These are phyloP conservation scores for Antarctomyces pellizariae DNA, from an alignment of 495 filamentous ascomycete species.

Conservation along the genomic window DNA sequence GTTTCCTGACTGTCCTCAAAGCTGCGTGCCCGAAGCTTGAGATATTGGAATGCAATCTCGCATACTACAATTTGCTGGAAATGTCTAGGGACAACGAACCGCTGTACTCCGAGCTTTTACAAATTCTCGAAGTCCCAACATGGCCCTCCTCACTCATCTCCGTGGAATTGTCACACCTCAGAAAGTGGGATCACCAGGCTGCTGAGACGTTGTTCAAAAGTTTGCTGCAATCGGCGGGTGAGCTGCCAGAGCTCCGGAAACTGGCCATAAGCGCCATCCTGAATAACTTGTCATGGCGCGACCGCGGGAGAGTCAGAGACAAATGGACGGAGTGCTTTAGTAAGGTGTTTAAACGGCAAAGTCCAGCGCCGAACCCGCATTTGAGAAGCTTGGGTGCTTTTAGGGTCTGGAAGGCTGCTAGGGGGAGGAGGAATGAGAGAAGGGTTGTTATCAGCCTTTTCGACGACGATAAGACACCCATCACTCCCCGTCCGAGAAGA, in stretches of 20 bases:
- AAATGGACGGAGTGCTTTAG: constrained; percentile 43
- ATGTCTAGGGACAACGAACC: constrained; percentile 46
- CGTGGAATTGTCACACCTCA: constrained; percentile 50
- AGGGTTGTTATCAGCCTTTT: no score
- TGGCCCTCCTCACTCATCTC: constrained; percentile 49
- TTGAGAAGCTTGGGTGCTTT: no score
- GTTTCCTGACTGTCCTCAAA: constrained; percentile 38
- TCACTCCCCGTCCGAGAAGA: no score
- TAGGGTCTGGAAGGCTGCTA: no score
- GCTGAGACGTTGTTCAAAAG: constrained; percentile 58
- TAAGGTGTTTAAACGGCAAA: constrained; percentile 36
- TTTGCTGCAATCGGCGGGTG: constrained; percentile 39
- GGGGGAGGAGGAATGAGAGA: no score
- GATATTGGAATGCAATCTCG: constrained; percentile 46
- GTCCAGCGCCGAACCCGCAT: constrained; percentile 19
- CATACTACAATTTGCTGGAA: constrained; percentile 30
- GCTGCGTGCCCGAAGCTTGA: constrained; percentile 41
- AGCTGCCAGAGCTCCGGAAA: constrained; percentile 35
- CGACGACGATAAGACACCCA: no score
- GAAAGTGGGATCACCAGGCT: constrained; percentile 37
- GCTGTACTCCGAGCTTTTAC: constrained; percentile 38
- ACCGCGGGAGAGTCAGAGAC: constrained; percentile 47
- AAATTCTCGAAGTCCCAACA: constrained; percentile 32
- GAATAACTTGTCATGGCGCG: constrained; percentile 48
- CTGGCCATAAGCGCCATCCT: constrained; percentile 50